phyloP scores from a whole-genome alignment of 2,329 filamentous ascomycete genomes.

The Fusarium solani-melongenae region DNA sequence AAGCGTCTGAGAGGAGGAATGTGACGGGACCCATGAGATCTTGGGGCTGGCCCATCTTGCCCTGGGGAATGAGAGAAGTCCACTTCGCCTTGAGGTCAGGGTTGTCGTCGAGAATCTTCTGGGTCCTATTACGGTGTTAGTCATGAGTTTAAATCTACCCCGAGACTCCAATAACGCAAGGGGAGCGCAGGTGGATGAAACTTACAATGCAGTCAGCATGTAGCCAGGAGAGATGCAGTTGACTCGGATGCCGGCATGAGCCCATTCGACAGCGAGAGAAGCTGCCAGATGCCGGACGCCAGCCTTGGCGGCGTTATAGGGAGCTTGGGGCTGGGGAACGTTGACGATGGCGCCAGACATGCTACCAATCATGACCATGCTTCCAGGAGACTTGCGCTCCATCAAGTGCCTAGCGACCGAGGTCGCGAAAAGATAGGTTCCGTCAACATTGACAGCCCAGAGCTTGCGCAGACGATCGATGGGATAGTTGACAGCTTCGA shows the following conservation, averaged over 20 bases:
- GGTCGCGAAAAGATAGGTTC: conserved; percentile 89
- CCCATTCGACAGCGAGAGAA: conserved; percentile 94
- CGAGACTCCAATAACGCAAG: not conserved
- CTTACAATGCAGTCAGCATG: conserved; percentile 93
- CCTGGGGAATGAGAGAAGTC: conserved; percentile 91
- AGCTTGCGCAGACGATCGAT: conserved; percentile 92
- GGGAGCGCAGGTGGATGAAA: conserved; percentile 20
- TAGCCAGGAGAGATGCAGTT: conserved; percentile 97
- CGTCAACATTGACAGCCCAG: conserved; percentile 93
- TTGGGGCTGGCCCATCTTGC: conserved; percentile 91
- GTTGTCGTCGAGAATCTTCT: conserved; percentile 94
- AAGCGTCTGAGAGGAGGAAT: conserved; percentile 85
- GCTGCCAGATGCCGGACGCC: conserved; percentile 89
- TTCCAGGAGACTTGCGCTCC: conserved; percentile 80
- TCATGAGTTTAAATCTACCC: not conserved
- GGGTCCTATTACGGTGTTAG: conserved; percentile 67
- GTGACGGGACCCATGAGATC: conserved; percentile 95
- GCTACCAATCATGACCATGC: conserved; percentile 94
- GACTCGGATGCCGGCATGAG: conserved; percentile 85
- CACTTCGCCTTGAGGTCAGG: conserved; percentile 90
- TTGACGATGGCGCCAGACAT: conserved; percentile 97
- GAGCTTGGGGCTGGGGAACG: conserved; percentile 91
- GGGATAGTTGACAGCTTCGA: conserved; percentile 89
- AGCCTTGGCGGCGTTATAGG: conserved; percentile 94
- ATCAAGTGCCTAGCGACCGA: conserved; percentile 89